These are phyloP conservation scores for Dryadomyces quercivorus DNA, from an alignment of 2,329 filamentous ascomycete genomes.

Conservation along the genomic window DNA sequence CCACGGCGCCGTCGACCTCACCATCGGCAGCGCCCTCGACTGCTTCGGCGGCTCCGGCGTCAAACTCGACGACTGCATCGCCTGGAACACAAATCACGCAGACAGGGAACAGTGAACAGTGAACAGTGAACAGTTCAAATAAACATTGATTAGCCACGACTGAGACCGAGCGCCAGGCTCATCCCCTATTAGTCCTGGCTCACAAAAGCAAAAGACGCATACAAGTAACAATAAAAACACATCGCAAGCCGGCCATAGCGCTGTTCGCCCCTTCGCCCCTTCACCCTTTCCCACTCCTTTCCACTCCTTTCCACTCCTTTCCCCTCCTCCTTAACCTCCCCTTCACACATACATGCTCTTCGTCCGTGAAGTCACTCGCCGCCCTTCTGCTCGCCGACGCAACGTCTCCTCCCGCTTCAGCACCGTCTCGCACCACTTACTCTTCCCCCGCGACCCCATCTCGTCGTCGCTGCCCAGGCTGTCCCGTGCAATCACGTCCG, in stretches of 20 bases:
- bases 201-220: slow-evolving; percentile 1
- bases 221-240: slow-evolving; percentile 1
- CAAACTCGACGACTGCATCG: slow-evolving; percentile 76
- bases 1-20: slow-evolving; percentile 73
- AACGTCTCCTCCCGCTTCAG: slow-evolving; percentile 50
- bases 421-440: slow-evolving; percentile 57
- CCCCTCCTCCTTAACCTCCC: slow-evolving; percentile 1
- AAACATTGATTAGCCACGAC: not conserved
- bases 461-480: slow-evolving; percentile 31
- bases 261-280: slow-evolving; percentile 1
- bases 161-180: not conserved
- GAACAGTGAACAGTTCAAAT: not conserved
- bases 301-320: not conserved
- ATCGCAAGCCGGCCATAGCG: slow-evolving; percentile 4
- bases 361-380: slow-evolving; percentile 40
- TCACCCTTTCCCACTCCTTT: not conserved
- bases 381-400: slow-evolving; percentile 40
- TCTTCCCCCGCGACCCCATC: slow-evolving; percentile 26
- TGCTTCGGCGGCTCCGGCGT: slow-evolving; percentile 87
- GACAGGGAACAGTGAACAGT: not conserved
- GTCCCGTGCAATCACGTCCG: slow-evolving; percentile 53
- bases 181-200: not conserved
- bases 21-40: slow-evolving; percentile 91
- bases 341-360: slow-evolving; percentile 45
- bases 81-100: slow-evolving; percentile 55